Evolutionary conservation across 371 early-diverging fungal genomes (phyloP), one percentile per base, ranked within the genome.

Genomic region (Lichtheimia ramosa): DNA sequence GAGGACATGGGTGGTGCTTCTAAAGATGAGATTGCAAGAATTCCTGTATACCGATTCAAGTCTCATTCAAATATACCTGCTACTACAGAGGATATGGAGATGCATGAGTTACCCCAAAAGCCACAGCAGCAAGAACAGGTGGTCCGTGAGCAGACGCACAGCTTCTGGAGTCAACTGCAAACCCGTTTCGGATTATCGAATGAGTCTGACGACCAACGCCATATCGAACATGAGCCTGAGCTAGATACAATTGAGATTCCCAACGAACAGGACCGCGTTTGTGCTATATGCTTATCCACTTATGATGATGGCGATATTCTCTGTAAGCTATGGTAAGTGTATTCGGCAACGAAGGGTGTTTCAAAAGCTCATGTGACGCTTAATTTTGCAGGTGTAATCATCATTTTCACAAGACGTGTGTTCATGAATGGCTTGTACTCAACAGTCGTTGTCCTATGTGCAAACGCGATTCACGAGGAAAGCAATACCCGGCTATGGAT

Each of bases 281-380:
- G 89, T 54, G 80, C 83, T 34, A 87, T 89, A 43, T 89, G 89
- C 59, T 62, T 89, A 34, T 79, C 83, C 43, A 79, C 79, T 1
- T 89, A 86, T 58, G 89, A 87, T 56, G 84, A 85, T 57, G 74
- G 79, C 28, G 89, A 87, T 50, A 72, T 79, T 24, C 65, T 89
- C 6, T 79, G 87, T 54, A 73, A 75, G 43, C 56, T 87, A 58
- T 81, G 82, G 68, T 87, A 74, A 63, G 43, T 43, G 18, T 5
- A 27, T 27, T 27, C 2, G 27, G 27, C 27, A 27, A 27, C 4
- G 27, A 27, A 1, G 27, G 7, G 27, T 27, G 27, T n/a, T 27
- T 27, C 27, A 27, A 27, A 27, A 27, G 27, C 27, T 27, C 27
- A 27, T 27, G 4, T 4, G 0, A 27, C 7, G 27, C 4, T 27